Evolutionary conservation across 805 yeast genomes (phyloP).

Genomic region (Jamesozyma jinghongensis): DNA sequence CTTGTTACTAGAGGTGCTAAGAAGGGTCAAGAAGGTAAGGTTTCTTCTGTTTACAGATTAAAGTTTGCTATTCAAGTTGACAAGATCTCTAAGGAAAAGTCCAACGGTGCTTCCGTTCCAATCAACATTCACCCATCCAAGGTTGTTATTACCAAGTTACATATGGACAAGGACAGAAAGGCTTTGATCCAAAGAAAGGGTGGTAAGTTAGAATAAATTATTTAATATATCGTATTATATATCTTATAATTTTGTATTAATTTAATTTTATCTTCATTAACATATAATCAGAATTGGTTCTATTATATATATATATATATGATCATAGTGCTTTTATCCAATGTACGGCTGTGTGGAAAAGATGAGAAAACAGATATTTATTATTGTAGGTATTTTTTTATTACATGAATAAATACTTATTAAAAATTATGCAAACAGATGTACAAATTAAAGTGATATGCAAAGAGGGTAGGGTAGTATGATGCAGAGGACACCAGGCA

Average conservation of each 20-base stretch:
- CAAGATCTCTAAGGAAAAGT: constrained; percentile 94
- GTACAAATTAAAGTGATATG: no score
- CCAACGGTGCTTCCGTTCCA: constrained; percentile 95
- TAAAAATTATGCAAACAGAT: no score
- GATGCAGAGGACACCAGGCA: no score
- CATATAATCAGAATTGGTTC: background rate
- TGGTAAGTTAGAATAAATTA: constrained; percentile 80
- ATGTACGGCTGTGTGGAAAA: no score
- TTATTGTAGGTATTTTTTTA: no score
- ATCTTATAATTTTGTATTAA: background rate
- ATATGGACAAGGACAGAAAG: constrained; percentile 98
- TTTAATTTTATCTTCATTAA: background rate
- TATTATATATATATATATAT: no score
- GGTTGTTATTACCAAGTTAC: constrained; percentile 95
- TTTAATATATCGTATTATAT: background rate
- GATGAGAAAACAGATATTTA: no score
- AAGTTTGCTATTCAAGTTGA: constrained; percentile 92
- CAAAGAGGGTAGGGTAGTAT: no score
- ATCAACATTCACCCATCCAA: constrained; percentile 96
- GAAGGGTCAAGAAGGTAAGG: constrained; percentile 98
- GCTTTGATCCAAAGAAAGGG: constrained; percentile 95
- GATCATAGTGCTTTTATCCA: no score
- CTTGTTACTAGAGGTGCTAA: constrained; percentile 95
- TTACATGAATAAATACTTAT: no score
- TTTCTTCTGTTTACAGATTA: constrained; percentile 96